A percentile compares a stretch with the other conserved stretches of the same genome.
These are phyloP conservation scores for Physcia stellaris DNA, from an alignment of 495 filamentous ascomycete genomes.

Conservation along the genomic window DNA sequence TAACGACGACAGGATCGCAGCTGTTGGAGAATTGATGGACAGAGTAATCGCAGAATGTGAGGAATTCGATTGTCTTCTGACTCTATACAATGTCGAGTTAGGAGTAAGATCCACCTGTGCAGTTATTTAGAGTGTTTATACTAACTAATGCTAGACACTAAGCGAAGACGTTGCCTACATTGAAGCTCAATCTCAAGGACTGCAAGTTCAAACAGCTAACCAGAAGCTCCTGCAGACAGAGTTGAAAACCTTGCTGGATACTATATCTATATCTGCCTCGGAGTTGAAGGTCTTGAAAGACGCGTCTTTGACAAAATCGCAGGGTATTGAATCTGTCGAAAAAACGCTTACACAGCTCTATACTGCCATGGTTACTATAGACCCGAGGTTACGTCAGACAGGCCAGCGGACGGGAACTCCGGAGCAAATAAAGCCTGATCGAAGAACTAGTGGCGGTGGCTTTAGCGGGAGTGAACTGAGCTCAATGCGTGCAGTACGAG, in stretches of 20 bases:
- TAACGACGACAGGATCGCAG: constrained; percentile 75
- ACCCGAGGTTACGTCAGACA: constrained; percentile 54
- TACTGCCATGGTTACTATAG: constrained; percentile 90
- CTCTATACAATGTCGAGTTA: constrained; percentile 85
- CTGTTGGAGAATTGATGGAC: constrained; percentile 73
- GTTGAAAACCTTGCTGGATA: constrained; percentile 65
- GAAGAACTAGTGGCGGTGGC: constrained; percentile 40
- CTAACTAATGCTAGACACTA: constrained; percentile 55
- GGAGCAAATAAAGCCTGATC: constrained; percentile 34
- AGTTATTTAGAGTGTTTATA: background rate
- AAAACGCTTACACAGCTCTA: constrained; percentile 64
- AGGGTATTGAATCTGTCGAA: constrained; percentile 66
- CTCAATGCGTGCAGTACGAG: constrained; percentile 82
- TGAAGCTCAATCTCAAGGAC: constrained; percentile 88
- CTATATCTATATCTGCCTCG: constrained; percentile 66
- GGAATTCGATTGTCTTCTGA: constrained; percentile 83
- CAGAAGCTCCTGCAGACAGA: constrained; percentile 89
- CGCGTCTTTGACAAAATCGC: constrained; percentile 55
- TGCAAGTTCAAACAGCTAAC: constrained; percentile 94
- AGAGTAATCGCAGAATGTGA: constrained; percentile 85
- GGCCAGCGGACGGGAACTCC: constrained; percentile 24
- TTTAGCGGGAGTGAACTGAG: constrained; percentile 69
- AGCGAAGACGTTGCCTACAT: constrained; percentile 94
- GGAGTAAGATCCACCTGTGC: constrained; percentile 45
- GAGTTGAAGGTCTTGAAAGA: constrained; percentile 61